Conservation (phyloP, 169 alveolate genomes). For the Fabrea salina region DNA sequence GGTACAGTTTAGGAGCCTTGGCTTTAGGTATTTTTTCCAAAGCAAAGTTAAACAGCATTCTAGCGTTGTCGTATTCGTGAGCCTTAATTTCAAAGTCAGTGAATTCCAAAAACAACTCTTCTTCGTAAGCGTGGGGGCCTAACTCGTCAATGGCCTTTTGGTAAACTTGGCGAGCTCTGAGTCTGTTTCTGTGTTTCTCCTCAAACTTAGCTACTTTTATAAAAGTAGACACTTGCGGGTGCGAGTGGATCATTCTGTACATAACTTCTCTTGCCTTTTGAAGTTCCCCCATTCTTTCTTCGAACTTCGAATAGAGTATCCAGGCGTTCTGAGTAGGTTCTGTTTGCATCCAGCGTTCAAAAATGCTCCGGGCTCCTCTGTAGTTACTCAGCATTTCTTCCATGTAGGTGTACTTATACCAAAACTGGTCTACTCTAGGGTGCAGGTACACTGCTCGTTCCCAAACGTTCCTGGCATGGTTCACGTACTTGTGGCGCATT, state of each 20-base stretch:
- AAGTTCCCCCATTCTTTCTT: slow-evolving; percentile 96
- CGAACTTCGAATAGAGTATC: slow-evolving; percentile 94
- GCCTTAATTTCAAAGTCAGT: slow-evolving; percentile 92
- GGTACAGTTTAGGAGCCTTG: slow-evolving; percentile 83
- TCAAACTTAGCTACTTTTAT: slow-evolving; percentile 95
- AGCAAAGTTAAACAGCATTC: slow-evolving; percentile 92
- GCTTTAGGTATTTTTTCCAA: slow-evolving; percentile 89
- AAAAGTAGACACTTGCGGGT: slow-evolving; percentile 90
- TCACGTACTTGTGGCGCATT: slow-evolving; percentile 92
- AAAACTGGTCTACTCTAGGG: slow-evolving; percentile 97
- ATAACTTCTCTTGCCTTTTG: slow-evolving; percentile 90
- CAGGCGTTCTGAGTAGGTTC: slow-evolving; percentile 95
- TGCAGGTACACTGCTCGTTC: slow-evolving; percentile 95
- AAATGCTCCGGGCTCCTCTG: slow-evolving; percentile 92
- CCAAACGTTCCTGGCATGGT: slow-evolving; percentile 96
- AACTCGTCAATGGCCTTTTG: slow-evolving; percentile 89
- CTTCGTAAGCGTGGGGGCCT: slow-evolving; percentile 89
- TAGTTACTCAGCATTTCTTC: slow-evolving; percentile 97
- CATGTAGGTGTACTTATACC: slow-evolving; percentile 98
- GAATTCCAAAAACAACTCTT: slow-evolving; percentile 90
- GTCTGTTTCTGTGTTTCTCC: slow-evolving; percentile 84
- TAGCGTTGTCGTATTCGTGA: slow-evolving; percentile 91
- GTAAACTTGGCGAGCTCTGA: slow-evolving; percentile 81
- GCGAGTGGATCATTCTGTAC: slow-evolving; percentile 87
- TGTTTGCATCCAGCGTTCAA: slow-evolving; percentile 60